Base-by-base conservation (phyloP, 2,329 filamentous ascomycete genomes). In the Cladosporium sp. region DNA sequence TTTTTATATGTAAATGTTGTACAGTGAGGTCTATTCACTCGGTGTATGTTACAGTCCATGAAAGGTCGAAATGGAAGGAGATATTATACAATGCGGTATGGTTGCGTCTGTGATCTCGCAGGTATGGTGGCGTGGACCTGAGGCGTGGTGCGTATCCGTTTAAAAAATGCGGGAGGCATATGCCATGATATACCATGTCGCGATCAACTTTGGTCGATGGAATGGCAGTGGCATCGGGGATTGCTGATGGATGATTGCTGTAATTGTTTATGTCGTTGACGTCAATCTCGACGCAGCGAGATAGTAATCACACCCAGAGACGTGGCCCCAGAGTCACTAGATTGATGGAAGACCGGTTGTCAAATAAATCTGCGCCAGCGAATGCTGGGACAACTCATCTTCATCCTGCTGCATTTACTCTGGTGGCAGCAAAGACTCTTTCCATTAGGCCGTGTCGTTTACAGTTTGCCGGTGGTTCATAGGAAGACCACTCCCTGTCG, bases 1-100 rank as follows among this genome's bases (percentile, higher is more conserved):
- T 16, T 61, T 53, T 51, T 61, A 61, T 61, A 61, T 16, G 30
- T 25, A 49, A 14, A 36, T 56, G 49, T 63, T 56, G 60, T 63
- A 63, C 60, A 63, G 26, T 25, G 48, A 43, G 30, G 3, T 23
- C 16, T 26, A 56, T 63, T 46, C 11, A 56, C 58, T 51, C 28
- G 34, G 13, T 61, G 13, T 13, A 34, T 34, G 11, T 23, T 61
- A 36, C 46, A 61, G 43, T 61, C 43, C 58, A 61, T 34, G 43
- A 26, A 46, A 30, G 18, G 51, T 30, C n/a, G 51, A 30, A 32
- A 54, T 54, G 51, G 28, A 54, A 46, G 32, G 51, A 54, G 51
- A 32, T 54, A 21, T n/a, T 21, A 54, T 54, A 30, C 51, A 26
- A 54, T 32, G 51, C 51, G 51, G 26, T 3, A 3, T 21, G 16